Percentiles rank a stretch among this genome's conserved stretches.
Evolutionary conservation across 345 rosid species (phyloP).

Genomic region (Arabidopsis arenosa): DNA sequence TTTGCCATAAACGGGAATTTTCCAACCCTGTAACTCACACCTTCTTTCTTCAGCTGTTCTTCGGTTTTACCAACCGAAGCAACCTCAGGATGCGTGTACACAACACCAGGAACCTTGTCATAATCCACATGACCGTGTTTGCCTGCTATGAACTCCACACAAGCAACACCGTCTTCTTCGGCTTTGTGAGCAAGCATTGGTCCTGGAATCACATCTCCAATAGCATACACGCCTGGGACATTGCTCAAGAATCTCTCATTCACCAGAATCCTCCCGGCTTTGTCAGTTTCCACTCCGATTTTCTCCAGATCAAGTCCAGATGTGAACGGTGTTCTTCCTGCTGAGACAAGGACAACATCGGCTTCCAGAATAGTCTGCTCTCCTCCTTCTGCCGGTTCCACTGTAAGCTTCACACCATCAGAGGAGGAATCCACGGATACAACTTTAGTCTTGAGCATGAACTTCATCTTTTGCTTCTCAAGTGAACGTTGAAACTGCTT

Average conservation of each 20-base stretch:
- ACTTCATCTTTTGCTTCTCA: slow-evolving; percentile 93
- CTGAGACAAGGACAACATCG: slow-evolving; percentile 91
- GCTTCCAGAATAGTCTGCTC: slow-evolving; percentile 75
- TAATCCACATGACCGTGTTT: slow-evolving; percentile 94
- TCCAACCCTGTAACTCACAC: slow-evolving; percentile 70
- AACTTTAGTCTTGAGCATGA: slow-evolving; percentile 91
- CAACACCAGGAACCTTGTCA: slow-evolving; percentile 88
- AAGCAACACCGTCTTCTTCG: slow-evolving; percentile 98
- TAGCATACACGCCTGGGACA: slow-evolving; percentile 83
- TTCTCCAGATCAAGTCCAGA: slow-evolving; percentile 89
- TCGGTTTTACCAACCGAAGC: slow-evolving; percentile 93
- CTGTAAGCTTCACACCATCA: slow-evolving; percentile 69
- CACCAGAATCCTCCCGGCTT: slow-evolving; percentile 73
- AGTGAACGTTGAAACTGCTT: slow-evolving; percentile 82
- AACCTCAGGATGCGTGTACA: slow-evolving; percentile 90
- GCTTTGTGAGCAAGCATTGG: slow-evolving; percentile 99
- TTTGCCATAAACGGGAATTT: slow-evolving; percentile 91
- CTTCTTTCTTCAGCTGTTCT: slow-evolving; percentile 75
- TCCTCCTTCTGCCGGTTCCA: slow-evolving; percentile 92
- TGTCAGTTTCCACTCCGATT: slow-evolving; percentile 79
- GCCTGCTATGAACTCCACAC: slow-evolving; percentile 98
- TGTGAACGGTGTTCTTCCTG: slow-evolving; percentile 90
- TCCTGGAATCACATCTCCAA: slow-evolving; percentile 99
- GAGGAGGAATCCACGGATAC: slow-evolving; percentile 67
- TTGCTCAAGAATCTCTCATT: slow-evolving; percentile 80